Percentiles rank a stretch among this genome's conserved stretches.
Evolutionary conservation across 2,329 filamentous ascomycete genomes (phyloP).

Genomic region (Penicillium sp.): DNA sequence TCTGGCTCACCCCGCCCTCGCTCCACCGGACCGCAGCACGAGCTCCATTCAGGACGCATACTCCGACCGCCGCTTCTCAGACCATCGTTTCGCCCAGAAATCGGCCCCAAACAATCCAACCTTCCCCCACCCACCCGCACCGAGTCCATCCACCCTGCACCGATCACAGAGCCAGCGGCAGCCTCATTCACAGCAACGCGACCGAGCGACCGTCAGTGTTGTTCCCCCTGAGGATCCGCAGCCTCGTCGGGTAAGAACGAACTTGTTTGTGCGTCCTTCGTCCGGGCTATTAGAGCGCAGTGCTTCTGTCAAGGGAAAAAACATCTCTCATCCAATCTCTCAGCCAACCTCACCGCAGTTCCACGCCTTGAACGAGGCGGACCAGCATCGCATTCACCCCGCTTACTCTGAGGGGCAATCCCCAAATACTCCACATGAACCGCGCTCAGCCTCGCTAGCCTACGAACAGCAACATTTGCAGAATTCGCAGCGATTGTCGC

Average conservation of each 20-base stretch:
- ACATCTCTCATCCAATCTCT: conserved; percentile 19
- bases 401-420: conserved; percentile 12
- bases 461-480: conserved; percentile 17
- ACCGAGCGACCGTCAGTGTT: conserved; percentile 22
- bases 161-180: conserved; percentile 30
- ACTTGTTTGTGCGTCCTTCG: conserved; percentile 22
- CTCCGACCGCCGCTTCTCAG: not conserved
- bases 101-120: conserved; percentile 1
- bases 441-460: conserved; percentile 11
- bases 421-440: conserved; percentile 11
- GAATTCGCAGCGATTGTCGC: conserved; percentile 14
- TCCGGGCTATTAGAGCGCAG: conserved; percentile 29
- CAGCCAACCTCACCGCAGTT: conserved; percentile 22
- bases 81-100: conserved; percentile 12
- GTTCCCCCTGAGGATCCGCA: conserved; percentile 27
- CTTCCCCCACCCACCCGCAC: not conserved
- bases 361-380: conserved; percentile 10
- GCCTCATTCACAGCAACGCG: conserved; percentile 16
- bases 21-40: conserved; percentile 18
- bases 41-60: conserved; percentile 11
- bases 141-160: conserved; percentile 9
- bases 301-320: conserved; percentile 25
- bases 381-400: conserved; percentile 5
- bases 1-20: conserved; percentile 17
- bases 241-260: conserved; percentile 23